Conservation (phyloP, 2,329 filamentous ascomycete species). For the Colletotrichum coccodes region DNA sequence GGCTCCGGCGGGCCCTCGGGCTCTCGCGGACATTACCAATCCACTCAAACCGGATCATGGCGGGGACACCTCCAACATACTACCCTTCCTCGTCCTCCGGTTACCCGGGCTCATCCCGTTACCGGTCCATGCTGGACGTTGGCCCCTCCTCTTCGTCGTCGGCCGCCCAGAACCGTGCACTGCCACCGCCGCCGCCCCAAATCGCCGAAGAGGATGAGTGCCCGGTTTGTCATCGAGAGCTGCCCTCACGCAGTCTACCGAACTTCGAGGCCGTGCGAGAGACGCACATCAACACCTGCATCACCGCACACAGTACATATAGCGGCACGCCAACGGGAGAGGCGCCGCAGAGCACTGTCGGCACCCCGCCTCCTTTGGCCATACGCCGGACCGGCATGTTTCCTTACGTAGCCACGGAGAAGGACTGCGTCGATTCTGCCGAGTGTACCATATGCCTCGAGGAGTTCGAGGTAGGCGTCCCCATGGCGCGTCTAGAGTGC, state of each 20-base stretch:
- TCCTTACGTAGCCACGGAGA: slow-evolving; percentile 72
- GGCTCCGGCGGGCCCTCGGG: slow-evolving; percentile 36
- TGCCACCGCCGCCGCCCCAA: slow-evolving; percentile 57
- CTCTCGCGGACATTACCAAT: slow-evolving; percentile 44
- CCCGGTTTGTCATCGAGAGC: slow-evolving; percentile 78
- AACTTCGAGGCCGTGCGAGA: slow-evolving; percentile 67
- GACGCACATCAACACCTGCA: slow-evolving; percentile 68
- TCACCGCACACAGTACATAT: slow-evolving; percentile 64
- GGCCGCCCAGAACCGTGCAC: slow-evolving; percentile 47
- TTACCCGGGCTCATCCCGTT: slow-evolving; percentile 35
- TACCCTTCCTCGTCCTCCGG: slow-evolving; percentile 40
- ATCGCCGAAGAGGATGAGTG: slow-evolving; percentile 82
- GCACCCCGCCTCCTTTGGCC: slow-evolving; percentile 43
- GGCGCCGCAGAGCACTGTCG: slow-evolving; percentile 30
- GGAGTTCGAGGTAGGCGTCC: slow-evolving; percentile 69
- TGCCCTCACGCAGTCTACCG: slow-evolving; percentile 66
- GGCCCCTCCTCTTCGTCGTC: slow-evolving; percentile 48
- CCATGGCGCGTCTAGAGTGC: slow-evolving; percentile 75
- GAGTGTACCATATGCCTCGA: slow-evolving; percentile 77
- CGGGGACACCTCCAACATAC: slow-evolving; percentile 49
- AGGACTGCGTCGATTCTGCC: slow-evolving; percentile 74
- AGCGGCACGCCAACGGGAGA: slow-evolving; percentile 44
- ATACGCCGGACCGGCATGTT: slow-evolving; percentile 69
- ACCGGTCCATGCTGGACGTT: slow-evolving; percentile 45
- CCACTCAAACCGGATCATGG: slow-evolving; percentile 51